These are phyloP conservation scores for Leishmania tropica DNA, from an alignment of 208 protist species.

Conservation along the genomic window DNA sequence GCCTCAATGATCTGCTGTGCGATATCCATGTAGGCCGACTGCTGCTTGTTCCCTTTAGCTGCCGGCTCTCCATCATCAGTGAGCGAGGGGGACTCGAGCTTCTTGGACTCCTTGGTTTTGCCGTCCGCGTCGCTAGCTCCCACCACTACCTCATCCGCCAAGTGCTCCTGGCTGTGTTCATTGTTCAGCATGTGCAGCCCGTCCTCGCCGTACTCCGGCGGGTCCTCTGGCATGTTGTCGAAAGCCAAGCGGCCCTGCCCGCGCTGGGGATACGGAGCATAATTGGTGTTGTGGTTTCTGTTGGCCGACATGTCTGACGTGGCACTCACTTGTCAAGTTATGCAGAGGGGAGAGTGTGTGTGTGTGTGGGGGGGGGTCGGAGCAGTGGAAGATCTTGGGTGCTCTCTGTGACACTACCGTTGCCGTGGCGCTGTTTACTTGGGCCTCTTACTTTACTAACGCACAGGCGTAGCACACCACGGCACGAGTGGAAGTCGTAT, in stretches of 20 bases:
- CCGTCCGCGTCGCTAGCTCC: not conserved
- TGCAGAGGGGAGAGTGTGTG: not conserved
- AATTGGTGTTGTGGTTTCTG: not conserved
- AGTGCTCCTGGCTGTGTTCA: constrained; percentile 12
- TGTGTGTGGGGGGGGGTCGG: not conserved
- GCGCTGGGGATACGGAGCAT: not conserved
- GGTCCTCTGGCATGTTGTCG: constrained; percentile 38
- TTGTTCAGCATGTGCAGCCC: constrained; percentile 37
- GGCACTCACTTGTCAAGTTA: not conserved
- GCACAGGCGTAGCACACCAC: not conserved
- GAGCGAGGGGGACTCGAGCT: not conserved
- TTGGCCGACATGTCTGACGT: not conserved
- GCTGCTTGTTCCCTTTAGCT: not conserved
- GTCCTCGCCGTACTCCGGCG: constrained; percentile 44
- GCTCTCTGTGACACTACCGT: not conserved
- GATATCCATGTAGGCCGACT: constrained; percentile 5
- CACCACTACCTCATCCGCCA: not conserved
- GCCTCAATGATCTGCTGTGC: constrained; percentile 29
- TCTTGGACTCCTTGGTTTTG: not conserved
- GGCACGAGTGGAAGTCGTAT: not conserved
- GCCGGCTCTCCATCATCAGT: constrained; percentile 8
- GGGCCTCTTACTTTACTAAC: not conserved
- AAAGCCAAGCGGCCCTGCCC: not conserved
- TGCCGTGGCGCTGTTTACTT: not conserved
- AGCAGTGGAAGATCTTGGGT: not conserved